A percentile compares a stretch with the other conserved stretches of the same genome.
phyloP scores from a whole-genome alignment of 495 filamentous ascomycete genomes.

The Aspergillus egyptiacus region DNA sequence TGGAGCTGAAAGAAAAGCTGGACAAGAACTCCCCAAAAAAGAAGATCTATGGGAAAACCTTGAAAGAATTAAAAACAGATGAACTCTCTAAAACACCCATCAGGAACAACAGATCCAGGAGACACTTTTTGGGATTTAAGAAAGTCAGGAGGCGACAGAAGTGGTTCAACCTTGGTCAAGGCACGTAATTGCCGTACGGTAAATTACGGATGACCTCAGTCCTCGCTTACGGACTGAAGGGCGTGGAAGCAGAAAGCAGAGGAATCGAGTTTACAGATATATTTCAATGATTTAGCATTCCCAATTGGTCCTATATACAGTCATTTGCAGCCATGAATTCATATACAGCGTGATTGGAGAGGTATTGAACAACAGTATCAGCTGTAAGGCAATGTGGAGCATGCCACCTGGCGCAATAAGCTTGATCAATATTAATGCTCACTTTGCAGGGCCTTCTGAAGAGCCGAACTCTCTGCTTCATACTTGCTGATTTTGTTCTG shows the following conservation, averaged over 20 bases:
- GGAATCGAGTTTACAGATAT: background rate
- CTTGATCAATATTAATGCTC: conserved; percentile 19
- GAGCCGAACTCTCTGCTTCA: conserved; percentile 61
- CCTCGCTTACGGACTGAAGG: background rate
- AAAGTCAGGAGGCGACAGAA: background rate
- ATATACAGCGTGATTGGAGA: background rate
- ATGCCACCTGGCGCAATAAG: too few species aligned
- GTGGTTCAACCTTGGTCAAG: background rate
- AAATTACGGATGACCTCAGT: conserved; percentile 3
- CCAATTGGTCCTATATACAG: background rate
- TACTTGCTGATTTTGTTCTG: conserved; percentile 71
- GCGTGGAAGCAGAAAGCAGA: too few species aligned
- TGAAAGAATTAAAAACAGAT: background rate
- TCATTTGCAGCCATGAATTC: background rate
- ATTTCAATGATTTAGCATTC: background rate
- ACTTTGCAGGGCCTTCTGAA: conserved; percentile 56
- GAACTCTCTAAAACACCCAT: background rate
- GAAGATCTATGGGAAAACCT: background rate
- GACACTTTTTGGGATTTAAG: background rate
- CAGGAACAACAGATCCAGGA: background rate
- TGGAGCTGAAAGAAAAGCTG: background rate
- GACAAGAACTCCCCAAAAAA: background rate
- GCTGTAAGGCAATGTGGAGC: too few species aligned
- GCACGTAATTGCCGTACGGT: background rate
- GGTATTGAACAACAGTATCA: too few species aligned